phyloP scores from a whole-genome alignment of 805 yeast genomes.

The Candida sakaeoensis region DNA sequence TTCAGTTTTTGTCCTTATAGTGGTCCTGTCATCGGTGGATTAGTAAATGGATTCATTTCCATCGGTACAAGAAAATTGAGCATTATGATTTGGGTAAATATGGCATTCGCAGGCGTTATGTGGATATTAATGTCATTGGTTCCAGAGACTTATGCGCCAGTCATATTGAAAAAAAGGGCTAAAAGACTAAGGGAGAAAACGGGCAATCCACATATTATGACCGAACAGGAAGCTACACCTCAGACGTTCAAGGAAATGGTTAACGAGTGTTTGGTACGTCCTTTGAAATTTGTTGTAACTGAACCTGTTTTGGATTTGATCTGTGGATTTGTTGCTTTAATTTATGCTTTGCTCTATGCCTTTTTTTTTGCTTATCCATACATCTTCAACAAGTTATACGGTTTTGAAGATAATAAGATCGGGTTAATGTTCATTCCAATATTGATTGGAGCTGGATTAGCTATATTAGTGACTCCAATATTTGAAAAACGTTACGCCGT shows the following conservation, averaged over 20 bases:
- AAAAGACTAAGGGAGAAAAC: constrained; percentile 67
- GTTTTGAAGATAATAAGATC: constrained; percentile 69
- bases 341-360: constrained; percentile 86
- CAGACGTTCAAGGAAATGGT: constrained; percentile 65
- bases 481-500: constrained; percentile 60
- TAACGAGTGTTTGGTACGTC: constrained; percentile 71
- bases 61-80: constrained; percentile 67
- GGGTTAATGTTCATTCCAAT: constrained; percentile 91
- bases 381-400: constrained; percentile 73
- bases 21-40: constrained; percentile 88
- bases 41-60: constrained; percentile 82
- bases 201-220: constrained; percentile 80
- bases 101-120: constrained; percentile 87
- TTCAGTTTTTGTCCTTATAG: constrained; percentile 91
- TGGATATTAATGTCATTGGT: constrained; percentile 61
- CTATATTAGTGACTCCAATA: constrained; percentile 69
- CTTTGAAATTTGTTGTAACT: constrained; percentile 68
- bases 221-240: constrained; percentile 87
- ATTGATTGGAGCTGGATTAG: constrained; percentile 77
- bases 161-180: constrained; percentile 66
- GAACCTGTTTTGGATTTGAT: constrained; percentile 85
- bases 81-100: constrained; percentile 81
- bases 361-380: constrained; percentile 96
- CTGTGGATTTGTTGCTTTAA: constrained; percentile 82
- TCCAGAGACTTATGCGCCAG: constrained; percentile 94